phyloP scores from a whole-genome alignment of 2,329 filamentous ascomycete species.

The Cryphonectria carpinicola region DNA sequence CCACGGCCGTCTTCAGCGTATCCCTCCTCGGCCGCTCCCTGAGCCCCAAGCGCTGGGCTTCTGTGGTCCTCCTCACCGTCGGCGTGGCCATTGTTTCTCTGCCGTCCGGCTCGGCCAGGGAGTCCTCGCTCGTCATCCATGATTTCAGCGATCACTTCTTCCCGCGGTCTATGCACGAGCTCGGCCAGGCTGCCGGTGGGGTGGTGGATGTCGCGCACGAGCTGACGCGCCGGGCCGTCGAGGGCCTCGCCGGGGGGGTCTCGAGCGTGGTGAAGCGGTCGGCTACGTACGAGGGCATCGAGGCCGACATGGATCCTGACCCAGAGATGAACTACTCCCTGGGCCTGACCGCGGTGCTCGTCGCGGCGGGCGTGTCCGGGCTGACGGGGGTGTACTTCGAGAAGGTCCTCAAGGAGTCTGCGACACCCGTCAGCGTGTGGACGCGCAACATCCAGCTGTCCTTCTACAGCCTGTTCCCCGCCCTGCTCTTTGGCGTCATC shows the following conservation, averaged over 20 bases:
- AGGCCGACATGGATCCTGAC: slow-evolving; percentile 60
- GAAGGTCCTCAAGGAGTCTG: slow-evolving; percentile 88
- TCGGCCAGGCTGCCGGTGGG: slow-evolving; percentile 65
- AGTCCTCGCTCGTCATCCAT: slow-evolving; percentile 60
- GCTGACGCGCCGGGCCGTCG: slow-evolving; percentile 53
- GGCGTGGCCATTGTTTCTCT: slow-evolving; percentile 88
- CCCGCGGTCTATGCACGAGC: slow-evolving; percentile 77
- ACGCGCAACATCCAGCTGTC: slow-evolving; percentile 92
- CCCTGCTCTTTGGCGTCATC: slow-evolving; percentile 82
- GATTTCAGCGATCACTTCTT: slow-evolving; percentile 71
- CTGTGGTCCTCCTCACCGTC: slow-evolving; percentile 76
- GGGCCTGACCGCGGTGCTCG: slow-evolving; percentile 76
- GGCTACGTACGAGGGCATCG: slow-evolving; percentile 88
- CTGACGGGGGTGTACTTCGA: slow-evolving; percentile 87
- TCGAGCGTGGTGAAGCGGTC: slow-evolving; percentile 66
- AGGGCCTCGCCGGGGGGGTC: slow-evolving; percentile 41
- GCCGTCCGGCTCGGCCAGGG: slow-evolving; percentile 58
- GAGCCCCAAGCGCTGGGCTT: slow-evolving; percentile 75
- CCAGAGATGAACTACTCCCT: slow-evolving; percentile 75
- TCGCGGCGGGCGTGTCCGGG: slow-evolving; percentile 80
- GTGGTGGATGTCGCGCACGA: slow-evolving; percentile 54
- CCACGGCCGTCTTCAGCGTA: slow-evolving; percentile 86
- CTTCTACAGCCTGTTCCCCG: slow-evolving; percentile 90
- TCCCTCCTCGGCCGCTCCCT: slow-evolving; percentile 73
- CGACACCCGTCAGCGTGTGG: slow-evolving; percentile 79